Conservation (phyloP, 2,329 filamentous ascomycete species). For the Stagonosporopsis cucurbitacearum region DNA sequence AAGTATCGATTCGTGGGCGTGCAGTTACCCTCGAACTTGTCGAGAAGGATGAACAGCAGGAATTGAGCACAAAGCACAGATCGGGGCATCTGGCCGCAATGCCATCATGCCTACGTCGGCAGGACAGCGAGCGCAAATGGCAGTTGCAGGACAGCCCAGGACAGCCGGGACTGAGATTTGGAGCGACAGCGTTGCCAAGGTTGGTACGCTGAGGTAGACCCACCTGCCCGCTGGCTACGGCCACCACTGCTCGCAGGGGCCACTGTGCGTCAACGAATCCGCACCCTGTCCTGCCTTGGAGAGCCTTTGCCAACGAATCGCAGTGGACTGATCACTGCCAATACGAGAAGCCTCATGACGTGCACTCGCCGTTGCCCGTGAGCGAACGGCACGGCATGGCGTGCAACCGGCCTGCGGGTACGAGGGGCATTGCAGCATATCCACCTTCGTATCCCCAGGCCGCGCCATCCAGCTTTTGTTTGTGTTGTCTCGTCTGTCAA, state of each 20-base stretch:
- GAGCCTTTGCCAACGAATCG: conserved; percentile 10
- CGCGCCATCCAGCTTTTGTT: conserved; percentile 3
- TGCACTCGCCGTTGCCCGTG: conserved; percentile 17
- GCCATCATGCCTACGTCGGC: conserved; percentile 18
- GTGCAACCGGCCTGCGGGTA: conserved; percentile 14
- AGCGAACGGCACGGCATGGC: conserved; percentile 14
- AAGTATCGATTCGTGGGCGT: conserved; percentile 11
- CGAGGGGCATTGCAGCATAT: conserved; percentile 14
- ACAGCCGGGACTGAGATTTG: conserved; percentile 12
- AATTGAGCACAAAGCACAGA: conserved; percentile 1
- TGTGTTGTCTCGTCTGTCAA: conserved; percentile 6
- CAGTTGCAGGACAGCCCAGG: background rate
- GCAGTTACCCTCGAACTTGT: conserved; percentile 1
- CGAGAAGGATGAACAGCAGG: background rate
- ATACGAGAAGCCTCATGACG: conserved; percentile 41
- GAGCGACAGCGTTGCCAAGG: conserved; percentile 16
- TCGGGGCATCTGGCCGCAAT: conserved; percentile 7
- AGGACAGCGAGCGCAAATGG: conserved; percentile 5
- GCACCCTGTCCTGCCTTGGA: conserved; percentile 1
- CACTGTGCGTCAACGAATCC: conserved; percentile 9
- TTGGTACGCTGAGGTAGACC: conserved; percentile 3
- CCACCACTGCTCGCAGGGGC: conserved; percentile 1
- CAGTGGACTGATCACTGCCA: conserved; percentile 37
- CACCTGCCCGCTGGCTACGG: conserved; percentile 8
- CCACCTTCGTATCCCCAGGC: conserved; percentile 13